Base-by-base conservation (phyloP, 768 basidiomycete species). In the Mycena pura region DNA sequence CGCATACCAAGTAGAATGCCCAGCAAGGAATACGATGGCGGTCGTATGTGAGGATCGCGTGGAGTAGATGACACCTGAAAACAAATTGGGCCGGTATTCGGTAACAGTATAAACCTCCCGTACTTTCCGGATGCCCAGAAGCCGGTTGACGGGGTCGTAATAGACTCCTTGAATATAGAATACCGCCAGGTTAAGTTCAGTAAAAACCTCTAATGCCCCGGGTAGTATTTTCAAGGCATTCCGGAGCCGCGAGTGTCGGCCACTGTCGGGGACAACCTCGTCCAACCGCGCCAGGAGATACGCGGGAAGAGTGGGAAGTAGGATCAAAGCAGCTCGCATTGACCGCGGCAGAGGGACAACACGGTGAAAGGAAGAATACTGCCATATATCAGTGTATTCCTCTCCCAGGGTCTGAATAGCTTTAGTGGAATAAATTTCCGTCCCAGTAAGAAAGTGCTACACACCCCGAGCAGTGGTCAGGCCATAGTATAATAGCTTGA, bases 331-430 rank as follows among this genome's bases (percentile, higher is more conserved):
- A 15, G 80, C 71, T 21, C 89, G 84, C 9, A 77, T 69, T 48
- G 69, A 69, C 21, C 65, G 72, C 14, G 86, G 78, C 3, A 86
- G 89, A 21, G 80, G 81, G 25, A 72, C 60, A 5, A 73, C 66
- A 29, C 72, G 57, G 19, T 70, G 76, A 27, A 72, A 74, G 3
- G 77, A 70, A 11, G 88, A 85, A 57, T 87, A 84, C 64, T 88
- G 86, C 90, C 92, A 92, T 31, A 91, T 87, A 68, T 90, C 89
- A 1, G 92, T 93, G 68, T 95, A 95, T 70, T 95, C 93, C 73
- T 95, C 93, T n/a, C 93, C 93, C 1, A 95, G 80, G 5, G 90
- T 93, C 73, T 95, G 93, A 10, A 82, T 83, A 15, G 88, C 93
- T 95, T 60, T 5, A 50, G 36, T 9, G 10, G 27, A 50, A 36